Conservation (phyloP, 192 early-diverging fungal species). For the Umbelopsis ramanniana region DNA sequence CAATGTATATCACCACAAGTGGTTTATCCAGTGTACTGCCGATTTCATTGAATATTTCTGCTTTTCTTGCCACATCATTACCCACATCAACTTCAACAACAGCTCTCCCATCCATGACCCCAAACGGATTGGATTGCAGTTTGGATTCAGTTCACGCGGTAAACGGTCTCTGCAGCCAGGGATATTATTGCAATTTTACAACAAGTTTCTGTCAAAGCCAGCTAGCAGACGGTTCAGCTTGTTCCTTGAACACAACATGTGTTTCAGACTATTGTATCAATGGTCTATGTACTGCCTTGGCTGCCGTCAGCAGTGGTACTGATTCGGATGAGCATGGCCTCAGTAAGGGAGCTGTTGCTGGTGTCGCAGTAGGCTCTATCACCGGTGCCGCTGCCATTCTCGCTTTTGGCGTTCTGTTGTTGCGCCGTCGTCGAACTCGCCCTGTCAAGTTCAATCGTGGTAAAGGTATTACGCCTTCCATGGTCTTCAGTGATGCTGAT, state of each 20-base stretch:
- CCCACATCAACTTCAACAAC: not conserved
- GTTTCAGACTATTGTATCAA: not conserved
- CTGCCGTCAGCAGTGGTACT: not conserved
- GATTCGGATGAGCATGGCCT: not conserved
- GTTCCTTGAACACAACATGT: conserved; percentile 12
- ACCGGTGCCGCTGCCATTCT: conserved; percentile 9
- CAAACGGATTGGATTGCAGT: conserved; percentile 7
- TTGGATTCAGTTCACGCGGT: not conserved
- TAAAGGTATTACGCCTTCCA: conserved; percentile 30
- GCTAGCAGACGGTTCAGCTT: not conserved
- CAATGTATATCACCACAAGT: conserved; percentile 15
- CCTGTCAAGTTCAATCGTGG: conserved; percentile 31
- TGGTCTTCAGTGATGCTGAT: conserved; percentile 22
- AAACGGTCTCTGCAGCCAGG: conserved; percentile 3
- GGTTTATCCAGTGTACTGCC: not conserved
- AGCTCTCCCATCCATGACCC: not conserved
- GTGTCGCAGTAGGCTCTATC: not conserved
- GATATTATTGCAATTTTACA: conserved; percentile 7
- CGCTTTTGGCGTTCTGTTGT: not conserved
- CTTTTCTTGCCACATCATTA: not conserved
- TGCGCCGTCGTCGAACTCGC: not conserved
- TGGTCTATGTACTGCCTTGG: not conserved
- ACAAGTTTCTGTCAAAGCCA: not conserved
- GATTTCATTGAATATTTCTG: not conserved
- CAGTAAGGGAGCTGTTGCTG: conserved; percentile 10